Evolutionary conservation across 345 rosid genomes (phyloP), one percentile per base, ranked within the genome.

Genomic region (Cardiospermum halicacabum): DNA sequence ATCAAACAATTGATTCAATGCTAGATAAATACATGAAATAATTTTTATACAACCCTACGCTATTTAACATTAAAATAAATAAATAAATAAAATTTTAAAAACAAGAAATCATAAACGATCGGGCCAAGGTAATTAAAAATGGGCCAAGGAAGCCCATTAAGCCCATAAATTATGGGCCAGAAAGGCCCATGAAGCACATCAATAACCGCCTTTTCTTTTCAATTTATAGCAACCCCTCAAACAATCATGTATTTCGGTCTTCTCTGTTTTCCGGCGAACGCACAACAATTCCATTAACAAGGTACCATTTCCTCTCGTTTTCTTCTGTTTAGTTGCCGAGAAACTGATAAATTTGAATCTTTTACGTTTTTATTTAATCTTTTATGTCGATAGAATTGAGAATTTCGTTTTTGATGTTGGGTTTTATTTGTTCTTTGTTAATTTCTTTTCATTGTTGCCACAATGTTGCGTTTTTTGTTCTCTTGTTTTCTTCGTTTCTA

Each of bases 281-380:
- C 18, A 4, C 43, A 5, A 39, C 43, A 39, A 39, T 15, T 0
- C 43, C 13, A 9, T 39, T 9, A 11, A 21, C 3, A 54, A 56
- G 74, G 74, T 70, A 53, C 64, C 8, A 63, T 58, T 49, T 56
- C 63, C 24, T 16, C 26, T 4, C 15, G 13, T 45, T 66, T 13
- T 3, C 10, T 27, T 6, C 67, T 53, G 56, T 66, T 66, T 66
- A 45, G 15, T 34, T 61, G 5, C 53, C 42, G 11, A 62, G 42
- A 47, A 25, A 63, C 12, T 16, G 30, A 28, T 1, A 4, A 6
- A 28, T 22, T 53, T 12, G 24, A 1, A 31, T 3, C 12, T 11
- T 25, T 53, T 11, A 3, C 30, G 5, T n/a, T n/a, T n/a, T n/a
- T n/a, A n/a, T n/a, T n/a, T n/a, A n/a, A n/a, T n/a, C n/a, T n/a